These are phyloP conservation scores for Backusella circina DNA, from an alignment of 192 early-diverging fungal genomes.

Conservation along the genomic window DNA sequence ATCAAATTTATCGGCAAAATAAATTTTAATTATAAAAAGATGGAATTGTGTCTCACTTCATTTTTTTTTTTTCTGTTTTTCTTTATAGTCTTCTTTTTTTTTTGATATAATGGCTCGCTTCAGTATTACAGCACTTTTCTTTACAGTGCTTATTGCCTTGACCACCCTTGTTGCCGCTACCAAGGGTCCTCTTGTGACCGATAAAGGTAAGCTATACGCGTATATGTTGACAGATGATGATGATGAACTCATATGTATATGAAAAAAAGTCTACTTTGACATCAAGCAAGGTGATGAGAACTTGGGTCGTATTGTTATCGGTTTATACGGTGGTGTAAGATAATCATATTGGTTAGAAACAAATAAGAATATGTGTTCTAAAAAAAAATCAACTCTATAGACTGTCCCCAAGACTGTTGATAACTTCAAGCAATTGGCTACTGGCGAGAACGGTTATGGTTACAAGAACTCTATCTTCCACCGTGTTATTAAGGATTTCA, in stretches of 20 bases:
- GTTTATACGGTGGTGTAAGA: slow-evolving; percentile 66
- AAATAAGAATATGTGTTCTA: neutral
- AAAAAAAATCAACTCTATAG: neutral
- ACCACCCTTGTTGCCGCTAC: slow-evolving; percentile 41
- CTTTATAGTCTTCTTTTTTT: slow-evolving; percentile 4
- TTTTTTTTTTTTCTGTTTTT: neutral
- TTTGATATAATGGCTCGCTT: slow-evolving; percentile 12
- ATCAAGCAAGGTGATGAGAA: slow-evolving; percentile 73
- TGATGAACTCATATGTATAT: neutral
- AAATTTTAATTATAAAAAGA: neutral
- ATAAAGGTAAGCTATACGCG: slow-evolving; percentile 43
- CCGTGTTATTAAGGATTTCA: slow-evolving; percentile 73
- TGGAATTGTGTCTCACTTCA: neutral
- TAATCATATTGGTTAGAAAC: slow-evolving; percentile 4
- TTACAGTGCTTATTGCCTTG: slow-evolving; percentile 15
- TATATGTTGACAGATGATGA: neutral
- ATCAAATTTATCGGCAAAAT: neutral
- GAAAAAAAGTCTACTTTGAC: slow-evolving; percentile 76
- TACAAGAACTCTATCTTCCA: slow-evolving; percentile 72
- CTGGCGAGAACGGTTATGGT: slow-evolving; percentile 78
- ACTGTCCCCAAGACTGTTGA: slow-evolving; percentile 70
- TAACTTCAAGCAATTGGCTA: slow-evolving; percentile 93
- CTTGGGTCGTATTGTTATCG: slow-evolving; percentile 67
- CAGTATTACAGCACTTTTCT: slow-evolving; percentile 10
- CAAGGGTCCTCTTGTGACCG: slow-evolving; percentile 63